A percentile compares a stretch with the other conserved stretches of the same genome.
phyloP scores from a whole-genome alignment of 2,329 filamentous ascomycete species.

The Coniochaeta hoffmannii region DNA sequence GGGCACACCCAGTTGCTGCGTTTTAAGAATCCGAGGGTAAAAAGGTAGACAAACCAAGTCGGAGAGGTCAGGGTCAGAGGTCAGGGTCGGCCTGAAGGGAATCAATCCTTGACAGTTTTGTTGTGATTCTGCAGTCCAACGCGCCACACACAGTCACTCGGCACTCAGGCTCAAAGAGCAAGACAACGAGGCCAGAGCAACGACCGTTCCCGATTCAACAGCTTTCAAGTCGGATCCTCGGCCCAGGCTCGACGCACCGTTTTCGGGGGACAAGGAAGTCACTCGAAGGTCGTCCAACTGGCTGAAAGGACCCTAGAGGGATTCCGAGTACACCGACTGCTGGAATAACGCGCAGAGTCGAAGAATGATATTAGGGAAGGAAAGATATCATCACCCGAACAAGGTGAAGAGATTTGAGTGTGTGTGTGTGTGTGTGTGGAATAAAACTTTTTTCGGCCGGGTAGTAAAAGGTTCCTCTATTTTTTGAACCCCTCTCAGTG shows the following conservation, averaged over 20 bases:
- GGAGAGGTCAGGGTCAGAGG: not conserved
- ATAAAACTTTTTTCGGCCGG: constrained; percentile 16
- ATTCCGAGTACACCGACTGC: not conserved
- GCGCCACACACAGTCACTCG: not conserved
- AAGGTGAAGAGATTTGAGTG: constrained; percentile 10
- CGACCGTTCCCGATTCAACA: not conserved
- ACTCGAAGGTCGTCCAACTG: not conserved
- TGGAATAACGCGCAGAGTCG: constrained; percentile 3
- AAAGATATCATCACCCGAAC: constrained; percentile 2
- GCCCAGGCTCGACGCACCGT: not conserved
- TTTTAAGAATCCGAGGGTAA: not conserved
- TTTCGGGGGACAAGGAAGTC: not conserved
- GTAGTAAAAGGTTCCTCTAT: constrained; percentile 1
- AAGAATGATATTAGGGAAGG: constrained; percentile 3
- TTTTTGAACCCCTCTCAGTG: constrained; percentile 4
- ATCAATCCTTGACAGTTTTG: not conserved
- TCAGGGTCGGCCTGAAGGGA: not conserved
- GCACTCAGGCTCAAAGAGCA: not conserved
- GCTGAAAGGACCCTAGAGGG: not conserved
- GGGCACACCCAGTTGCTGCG: not conserved
- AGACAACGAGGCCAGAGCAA: not conserved
- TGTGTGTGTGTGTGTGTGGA: constrained; percentile 13
- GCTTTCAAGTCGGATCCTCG: not conserved
- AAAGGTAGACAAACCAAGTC: not conserved
- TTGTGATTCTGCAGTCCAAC: not conserved